Base-by-base conservation (phyloP, 2,329 filamentous ascomycete genomes). In the Xylaria sp. region DNA sequence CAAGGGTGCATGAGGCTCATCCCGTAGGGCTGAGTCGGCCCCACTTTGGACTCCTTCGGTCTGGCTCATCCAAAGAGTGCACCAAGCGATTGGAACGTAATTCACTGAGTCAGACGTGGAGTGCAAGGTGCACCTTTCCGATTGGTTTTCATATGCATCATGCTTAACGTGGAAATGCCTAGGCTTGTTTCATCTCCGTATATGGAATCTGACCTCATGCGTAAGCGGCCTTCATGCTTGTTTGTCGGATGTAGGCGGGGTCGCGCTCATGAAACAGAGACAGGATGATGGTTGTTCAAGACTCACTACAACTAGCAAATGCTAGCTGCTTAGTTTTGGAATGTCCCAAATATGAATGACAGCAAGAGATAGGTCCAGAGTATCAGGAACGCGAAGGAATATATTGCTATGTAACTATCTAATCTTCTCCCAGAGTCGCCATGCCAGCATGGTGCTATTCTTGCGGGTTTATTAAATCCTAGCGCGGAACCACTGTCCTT, bases 21-120 rank as follows among this genome's bases (percentile, higher is more conserved):
- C 41, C 45, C 38, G 13, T 56, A 56, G 53, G 53, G 53, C 53
- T 56, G 53, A 56, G 52, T 16, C 2, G 18, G 40, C 20, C 20
- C 52, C 47, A 50, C 43, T 17, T 29, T 50, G 40, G 40, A 42
- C 6, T 16, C 7, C n/a, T 42, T 16, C 19, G 2, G 19, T 21
- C 40, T 22, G 29, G 29, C 5, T 34, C 11, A 13, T 34, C 8
- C 11, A 34, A 34, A 11, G 11, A 34, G 29, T 34, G 29, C 29
- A 34, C 16, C 3, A 34, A 3, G 11, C 19, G 7, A 42, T 42
- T 42, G 40, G 40, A 21, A 16, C 20, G 40, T 42, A 22, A 5
- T 22, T 17, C 20, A 42, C 20, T 18, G 19, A 21, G 41, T 41
- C 17, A 18, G 17, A 18, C 17, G 19, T 34, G 4, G 29, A 34